phyloP scores from a whole-genome alignment of 2,329 filamentous ascomycete genomes.

The Albophoma yamanashiensis region DNA sequence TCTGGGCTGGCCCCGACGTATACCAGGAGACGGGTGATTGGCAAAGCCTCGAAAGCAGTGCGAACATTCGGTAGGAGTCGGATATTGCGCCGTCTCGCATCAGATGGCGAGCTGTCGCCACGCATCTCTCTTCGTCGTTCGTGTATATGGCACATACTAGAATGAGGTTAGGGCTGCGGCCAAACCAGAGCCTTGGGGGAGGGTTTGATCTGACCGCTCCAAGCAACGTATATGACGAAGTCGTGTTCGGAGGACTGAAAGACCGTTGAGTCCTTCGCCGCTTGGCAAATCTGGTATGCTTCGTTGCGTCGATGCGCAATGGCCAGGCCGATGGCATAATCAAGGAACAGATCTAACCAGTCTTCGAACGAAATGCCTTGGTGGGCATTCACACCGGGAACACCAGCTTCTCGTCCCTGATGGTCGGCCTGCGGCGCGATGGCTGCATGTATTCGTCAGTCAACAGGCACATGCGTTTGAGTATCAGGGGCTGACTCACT shows the following conservation, averaged over 20 bases:
- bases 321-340: constrained; percentile 72
- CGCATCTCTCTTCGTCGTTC: constrained; percentile 67
- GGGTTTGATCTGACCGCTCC: constrained; percentile 49
- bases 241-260: constrained; percentile 63
- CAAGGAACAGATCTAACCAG: constrained; percentile 86
- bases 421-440: constrained; percentile 6
- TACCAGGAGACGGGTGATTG: constrained; percentile 67
- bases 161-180: neutral
- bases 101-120: constrained; percentile 67
- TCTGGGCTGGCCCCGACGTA: constrained; percentile 72
- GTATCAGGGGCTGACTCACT: constrained; percentile 26
- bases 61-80: constrained; percentile 76
- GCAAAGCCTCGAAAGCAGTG: constrained; percentile 64
- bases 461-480: constrained; percentile 1
- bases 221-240: constrained; percentile 66
- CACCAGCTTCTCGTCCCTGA: neutral
- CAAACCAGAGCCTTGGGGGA: neutral
- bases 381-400: constrained; percentile 29
- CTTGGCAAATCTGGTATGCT: constrained; percentile 70
- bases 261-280: constrained; percentile 69
- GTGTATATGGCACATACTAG: constrained; percentile 73
- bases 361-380: constrained; percentile 70
- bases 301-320: constrained; percentile 55
- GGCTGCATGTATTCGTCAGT: constrained; percentile 2
- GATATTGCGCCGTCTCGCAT: constrained; percentile 75